These are phyloP conservation scores for Cladosporium sp. DNA, from an alignment of 2,329 filamentous ascomycete genomes.

Conservation along the genomic window DNA sequence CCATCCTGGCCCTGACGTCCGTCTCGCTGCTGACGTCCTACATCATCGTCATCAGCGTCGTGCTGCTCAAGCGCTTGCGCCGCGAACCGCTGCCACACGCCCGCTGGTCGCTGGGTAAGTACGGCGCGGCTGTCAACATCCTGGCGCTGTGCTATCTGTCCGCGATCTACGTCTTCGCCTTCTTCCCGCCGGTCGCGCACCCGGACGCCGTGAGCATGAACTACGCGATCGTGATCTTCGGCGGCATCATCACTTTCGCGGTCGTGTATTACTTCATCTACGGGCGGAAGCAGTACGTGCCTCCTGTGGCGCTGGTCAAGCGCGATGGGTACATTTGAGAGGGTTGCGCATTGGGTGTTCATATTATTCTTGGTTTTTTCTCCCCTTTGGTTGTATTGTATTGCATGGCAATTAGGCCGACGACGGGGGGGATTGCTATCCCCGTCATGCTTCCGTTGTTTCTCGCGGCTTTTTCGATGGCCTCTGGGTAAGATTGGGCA, in stretches of 20 bases:
- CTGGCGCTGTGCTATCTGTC: constrained; percentile 55
- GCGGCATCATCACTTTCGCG: constrained; percentile 40
- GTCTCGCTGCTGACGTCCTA: constrained; percentile 49
- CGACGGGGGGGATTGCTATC: too few species aligned
- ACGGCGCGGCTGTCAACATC: constrained; percentile 56
- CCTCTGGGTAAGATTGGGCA: background rate
- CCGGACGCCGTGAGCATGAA: constrained; percentile 44
- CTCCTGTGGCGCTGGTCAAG: constrained; percentile 33
- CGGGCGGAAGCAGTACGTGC: constrained; percentile 38
- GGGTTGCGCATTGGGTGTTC: background rate
- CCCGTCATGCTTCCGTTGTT: too few species aligned
- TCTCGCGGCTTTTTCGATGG: background rate
- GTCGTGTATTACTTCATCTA: constrained; percentile 39
- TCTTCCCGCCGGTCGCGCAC: constrained; percentile 45
- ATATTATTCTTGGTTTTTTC: background rate
- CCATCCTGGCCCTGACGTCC: constrained; percentile 46
- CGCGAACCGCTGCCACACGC: constrained; percentile 47
- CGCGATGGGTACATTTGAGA: constrained; percentile 20
- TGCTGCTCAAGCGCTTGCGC: constrained; percentile 44
- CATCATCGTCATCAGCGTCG: constrained; percentile 40
- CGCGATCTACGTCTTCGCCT: constrained; percentile 58
- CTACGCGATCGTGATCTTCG: constrained; percentile 42
- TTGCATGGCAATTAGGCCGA: background rate
- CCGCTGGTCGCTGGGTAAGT: constrained; percentile 54
- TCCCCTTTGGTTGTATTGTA: background rate